Evolutionary conservation across 1,139 yeast genomes (phyloP), one percentile per base, ranked within the genome.

Genomic region (Blastobotrys illinoisensis): DNA sequence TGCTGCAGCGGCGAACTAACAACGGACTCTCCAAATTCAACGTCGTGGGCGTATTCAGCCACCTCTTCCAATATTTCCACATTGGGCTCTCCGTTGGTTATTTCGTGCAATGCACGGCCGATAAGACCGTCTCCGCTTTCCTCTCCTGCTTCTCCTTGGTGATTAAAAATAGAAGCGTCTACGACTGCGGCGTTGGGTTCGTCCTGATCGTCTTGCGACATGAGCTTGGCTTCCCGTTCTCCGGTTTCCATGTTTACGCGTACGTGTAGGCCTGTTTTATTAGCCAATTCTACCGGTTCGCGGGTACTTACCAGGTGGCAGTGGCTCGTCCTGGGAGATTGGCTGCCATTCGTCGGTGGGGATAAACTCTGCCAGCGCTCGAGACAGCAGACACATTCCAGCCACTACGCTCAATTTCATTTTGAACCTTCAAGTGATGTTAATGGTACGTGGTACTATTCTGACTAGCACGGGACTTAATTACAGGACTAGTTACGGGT

Each of bases 221-320:
- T 79, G 64, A 76, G 53, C 51, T 55, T 61, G 1, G 96, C 97
- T 66, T 85, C 88, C 64, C 77, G 81, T 45, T 72, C 68, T 24
- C 85, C 82, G 0, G 90, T 85, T 24, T 85, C 89, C 54, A 87
- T 72, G 67, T 88, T 80, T 64, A 86, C 66, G 64, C 88, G 74
- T 48, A 86, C 82, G 69, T 89, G 95, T 48, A 89, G 72, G 0
- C 97, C 97, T 16, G 7, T 3, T 11, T 13, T 7, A 13, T 20
- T 45, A 21, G 28, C 13, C n/a, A n/a, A 13, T 20, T 9, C 16
- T 21, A 4, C 18, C 3, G n/a, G 32, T 21, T 11, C 11, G 13
- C 11, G 21, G 7, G 14, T 2, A 45, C 47, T 45, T 45, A 45
- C 47, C 52, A 21, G 79, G 79, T 0, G 96, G 96, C 6, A 88